phyloP scores from a whole-genome alignment of 2,329 filamentous ascomycete species.

The Capronia epimyces region DNA sequence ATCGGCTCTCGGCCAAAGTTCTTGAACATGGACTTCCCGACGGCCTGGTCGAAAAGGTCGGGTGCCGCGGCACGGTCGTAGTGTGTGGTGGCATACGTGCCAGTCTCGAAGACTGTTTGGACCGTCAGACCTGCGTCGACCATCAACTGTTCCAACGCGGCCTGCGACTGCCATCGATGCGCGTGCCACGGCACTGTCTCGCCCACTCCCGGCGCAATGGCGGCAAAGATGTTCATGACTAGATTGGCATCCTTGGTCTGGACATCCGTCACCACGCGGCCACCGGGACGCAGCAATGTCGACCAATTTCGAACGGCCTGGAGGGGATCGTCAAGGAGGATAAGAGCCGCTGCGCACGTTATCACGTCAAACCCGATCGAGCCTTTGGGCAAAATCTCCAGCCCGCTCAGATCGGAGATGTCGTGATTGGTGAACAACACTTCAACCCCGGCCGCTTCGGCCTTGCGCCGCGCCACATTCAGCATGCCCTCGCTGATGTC shows the following conservation, averaged over 20 bases:
- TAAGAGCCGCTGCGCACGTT: slow-evolving; percentile 20
- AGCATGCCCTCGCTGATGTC: slow-evolving; percentile 43
- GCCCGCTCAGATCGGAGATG: slow-evolving; percentile 7
- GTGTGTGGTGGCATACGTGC: slow-evolving; percentile 4
- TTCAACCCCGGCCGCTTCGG: slow-evolving; percentile 2
- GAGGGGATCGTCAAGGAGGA: slow-evolving; percentile 16
- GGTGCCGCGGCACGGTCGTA: slow-evolving; percentile 3
- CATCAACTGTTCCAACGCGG: slow-evolving; percentile 8
- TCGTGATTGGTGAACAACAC: slow-evolving; percentile 15
- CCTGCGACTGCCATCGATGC: slow-evolving; percentile 3
- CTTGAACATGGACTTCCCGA: slow-evolving; percentile 15
- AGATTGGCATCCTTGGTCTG: slow-evolving; percentile 19
- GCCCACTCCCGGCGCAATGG: slow-evolving; percentile 2
- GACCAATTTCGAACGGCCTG: slow-evolving; percentile 16
- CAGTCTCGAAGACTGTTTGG: slow-evolving; percentile 16
- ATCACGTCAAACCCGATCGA: slow-evolving; percentile 17
- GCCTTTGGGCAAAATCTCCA: neutral
- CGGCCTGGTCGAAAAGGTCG: slow-evolving; percentile 13
- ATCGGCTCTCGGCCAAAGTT: slow-evolving; percentile 9
- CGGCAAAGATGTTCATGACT: slow-evolving; percentile 17
- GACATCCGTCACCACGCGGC: slow-evolving; percentile 22
- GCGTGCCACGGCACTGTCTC: slow-evolving; percentile 10
- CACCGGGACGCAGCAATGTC: slow-evolving; percentile 8
- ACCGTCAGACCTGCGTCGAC: slow-evolving; percentile 15
- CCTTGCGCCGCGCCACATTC: slow-evolving; percentile 30